A percentile compares a stretch with the other conserved stretches of the same genome.
Evolutionary conservation across 2,329 filamentous ascomycete genomes (phyloP).

Genomic region (Sporothrix brunneoviolacea): DNA sequence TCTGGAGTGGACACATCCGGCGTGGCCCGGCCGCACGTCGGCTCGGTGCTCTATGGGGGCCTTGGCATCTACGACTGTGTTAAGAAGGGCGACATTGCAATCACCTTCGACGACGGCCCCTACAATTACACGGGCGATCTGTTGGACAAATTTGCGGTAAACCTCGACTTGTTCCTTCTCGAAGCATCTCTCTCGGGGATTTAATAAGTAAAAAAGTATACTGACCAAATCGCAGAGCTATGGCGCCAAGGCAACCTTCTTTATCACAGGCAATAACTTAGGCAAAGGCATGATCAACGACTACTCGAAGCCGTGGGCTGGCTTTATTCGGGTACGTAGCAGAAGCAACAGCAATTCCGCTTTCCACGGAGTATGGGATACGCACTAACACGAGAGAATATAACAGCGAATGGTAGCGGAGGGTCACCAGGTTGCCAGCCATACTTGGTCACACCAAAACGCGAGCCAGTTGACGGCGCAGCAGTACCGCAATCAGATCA

Average conservation of each 20-base stretch:
- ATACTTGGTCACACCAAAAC: slow-evolving; percentile 42
- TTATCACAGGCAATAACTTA: slow-evolving; percentile 53
- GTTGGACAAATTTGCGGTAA: slow-evolving; percentile 49
- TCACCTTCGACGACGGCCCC: slow-evolving; percentile 64
- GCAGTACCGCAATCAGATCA: slow-evolving; percentile 34
- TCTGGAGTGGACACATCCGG: slow-evolving; percentile 48
- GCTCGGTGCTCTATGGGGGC: slow-evolving; percentile 49
- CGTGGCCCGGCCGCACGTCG: slow-evolving; percentile 46
- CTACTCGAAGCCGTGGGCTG: slow-evolving; percentile 37
- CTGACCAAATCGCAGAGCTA: slow-evolving; percentile 33
- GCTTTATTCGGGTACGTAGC: slow-evolving; percentile 36
- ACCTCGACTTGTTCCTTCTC: background rate
- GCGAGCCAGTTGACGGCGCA: slow-evolving; percentile 28
- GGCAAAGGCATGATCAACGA: slow-evolving; percentile 51
- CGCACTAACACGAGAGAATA: no score
- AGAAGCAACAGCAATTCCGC: no score
- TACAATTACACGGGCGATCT: slow-evolving; percentile 54
- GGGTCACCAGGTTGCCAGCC: slow-evolving; percentile 43
- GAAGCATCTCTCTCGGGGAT: background rate
- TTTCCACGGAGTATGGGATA: no score
- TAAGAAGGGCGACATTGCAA: slow-evolving; percentile 53
- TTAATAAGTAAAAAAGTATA: no score
- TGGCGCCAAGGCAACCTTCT: slow-evolving; percentile 61
- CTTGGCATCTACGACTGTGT: slow-evolving; percentile 49
- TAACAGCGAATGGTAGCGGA: slow-evolving; percentile 36